These are phyloP conservation scores for Cunninghamia lanceolata DNA, from an alignment of 75 land plant species.

Conservation along the genomic window DNA sequence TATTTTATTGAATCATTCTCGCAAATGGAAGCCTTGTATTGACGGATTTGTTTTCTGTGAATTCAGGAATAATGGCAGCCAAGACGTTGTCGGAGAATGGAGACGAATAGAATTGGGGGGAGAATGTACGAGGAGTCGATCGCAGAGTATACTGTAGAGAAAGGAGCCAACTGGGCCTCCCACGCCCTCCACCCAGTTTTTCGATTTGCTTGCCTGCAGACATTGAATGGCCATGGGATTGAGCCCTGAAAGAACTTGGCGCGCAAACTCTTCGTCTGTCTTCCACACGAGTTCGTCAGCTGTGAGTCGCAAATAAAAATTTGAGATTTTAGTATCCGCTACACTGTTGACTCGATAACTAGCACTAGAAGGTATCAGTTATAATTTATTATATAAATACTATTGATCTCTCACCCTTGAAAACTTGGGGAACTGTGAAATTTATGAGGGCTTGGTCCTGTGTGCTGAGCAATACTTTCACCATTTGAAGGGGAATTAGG, in stretches of 20 bases:
- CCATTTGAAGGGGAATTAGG: constrained; percentile 5
- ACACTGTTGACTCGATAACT: too few relatives aligned
- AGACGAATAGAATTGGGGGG: too few relatives aligned
- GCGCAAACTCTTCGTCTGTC: constrained; percentile 77
- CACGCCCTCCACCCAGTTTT: too few relatives aligned
- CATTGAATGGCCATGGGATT: constrained; percentile 69
- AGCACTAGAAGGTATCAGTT: background rate
- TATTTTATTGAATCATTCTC: too few relatives aligned
- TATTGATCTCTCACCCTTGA: background rate
- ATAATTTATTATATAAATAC: background rate
- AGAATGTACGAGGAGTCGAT: too few relatives aligned
- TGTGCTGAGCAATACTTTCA: constrained; percentile 1
- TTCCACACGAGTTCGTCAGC: constrained; percentile 75
- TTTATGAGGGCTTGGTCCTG: constrained; percentile 2
- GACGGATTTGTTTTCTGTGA: too few relatives aligned
- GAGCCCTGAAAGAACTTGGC: constrained; percentile 66
- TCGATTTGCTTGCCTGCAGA: constrained; percentile 21
- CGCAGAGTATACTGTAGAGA: too few relatives aligned
- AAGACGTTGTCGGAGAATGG: too few relatives aligned
- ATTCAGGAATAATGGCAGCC: too few relatives aligned
- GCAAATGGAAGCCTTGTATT: too few relatives aligned
- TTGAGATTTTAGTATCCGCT: background rate
- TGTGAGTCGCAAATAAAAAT: constrained; percentile 11
- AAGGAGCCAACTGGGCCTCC: too few relatives aligned
- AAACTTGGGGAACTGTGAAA: constrained; percentile 6